Conservation (phyloP, 2,329 filamentous ascomycete species). For the Sarocladium strictum region DNA sequence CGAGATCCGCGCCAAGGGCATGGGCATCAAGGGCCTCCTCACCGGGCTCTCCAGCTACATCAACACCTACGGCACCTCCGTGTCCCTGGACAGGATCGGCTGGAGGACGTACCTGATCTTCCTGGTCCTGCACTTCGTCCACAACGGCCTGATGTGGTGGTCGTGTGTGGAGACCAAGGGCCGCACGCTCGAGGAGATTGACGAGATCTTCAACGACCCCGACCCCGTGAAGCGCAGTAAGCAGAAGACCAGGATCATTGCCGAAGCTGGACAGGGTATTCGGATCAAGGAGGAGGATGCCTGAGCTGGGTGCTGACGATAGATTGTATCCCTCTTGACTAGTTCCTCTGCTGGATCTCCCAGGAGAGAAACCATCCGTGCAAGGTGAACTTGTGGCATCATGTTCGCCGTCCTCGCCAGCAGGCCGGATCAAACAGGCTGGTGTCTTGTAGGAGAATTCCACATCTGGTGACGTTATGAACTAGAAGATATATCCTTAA, state of each 20-base stretch:
- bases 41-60: slow-evolving; percentile 24
- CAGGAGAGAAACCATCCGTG: no score
- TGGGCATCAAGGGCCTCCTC: slow-evolving; percentile 35
- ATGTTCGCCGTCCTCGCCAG: no score
- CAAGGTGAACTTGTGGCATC: no score
- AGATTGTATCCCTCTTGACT: no score
- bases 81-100: slow-evolving; percentile 33
- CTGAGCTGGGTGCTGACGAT: neutral
- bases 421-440: no score
- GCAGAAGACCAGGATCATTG: slow-evolving; percentile 13
- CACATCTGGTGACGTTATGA: no score
- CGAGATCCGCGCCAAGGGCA: slow-evolving; percentile 30
- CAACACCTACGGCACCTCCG: slow-evolving; percentile 33
- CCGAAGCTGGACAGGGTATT: slow-evolving; percentile 11
- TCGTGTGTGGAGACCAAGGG: slow-evolving; percentile 42
- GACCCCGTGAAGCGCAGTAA: slow-evolving; percentile 15
- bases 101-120: slow-evolving; percentile 40
- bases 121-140: slow-evolving; percentile 32
- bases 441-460: no score
- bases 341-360: neutral
- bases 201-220: slow-evolving; percentile 45
- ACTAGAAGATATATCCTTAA: no score
- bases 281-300: slow-evolving; percentile 11
- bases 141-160: slow-evolving; percentile 14
- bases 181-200: slow-evolving; percentile 49